Percentiles rank a stretch among this genome's conserved stretches.
Evolutionary conservation across 2,329 filamentous ascomycete genomes (phyloP).

Genomic region (Trichoderma atrobrunneum): DNA sequence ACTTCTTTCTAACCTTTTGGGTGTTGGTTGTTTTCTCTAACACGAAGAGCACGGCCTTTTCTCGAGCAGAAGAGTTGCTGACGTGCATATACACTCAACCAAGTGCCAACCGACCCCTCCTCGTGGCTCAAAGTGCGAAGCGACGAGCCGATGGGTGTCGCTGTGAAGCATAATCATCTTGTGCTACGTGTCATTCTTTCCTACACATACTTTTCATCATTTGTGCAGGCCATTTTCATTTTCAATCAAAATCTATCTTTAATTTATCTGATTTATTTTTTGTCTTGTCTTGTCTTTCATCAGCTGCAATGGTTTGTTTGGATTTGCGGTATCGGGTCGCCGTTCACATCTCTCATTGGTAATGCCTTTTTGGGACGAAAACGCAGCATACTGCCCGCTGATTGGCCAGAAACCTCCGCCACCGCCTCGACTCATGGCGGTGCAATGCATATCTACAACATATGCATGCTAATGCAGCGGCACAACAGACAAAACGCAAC

Average conservation of each 20-base stretch:
- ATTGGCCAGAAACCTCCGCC: constrained; percentile 6
- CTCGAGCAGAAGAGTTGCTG: background rate
- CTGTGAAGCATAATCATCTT: background rate
- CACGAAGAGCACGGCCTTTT: background rate
- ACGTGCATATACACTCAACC: background rate
- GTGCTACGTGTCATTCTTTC: background rate
- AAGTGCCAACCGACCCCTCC: background rate
- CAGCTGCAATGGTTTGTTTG: background rate
- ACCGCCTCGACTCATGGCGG: background rate
- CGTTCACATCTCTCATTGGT: background rate
- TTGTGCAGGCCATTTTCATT: background rate
- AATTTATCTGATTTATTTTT: background rate
- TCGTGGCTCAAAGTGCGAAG: background rate
- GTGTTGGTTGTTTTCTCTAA: background rate
- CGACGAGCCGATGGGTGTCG: background rate
- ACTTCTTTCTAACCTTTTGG: background rate
- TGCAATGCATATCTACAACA: constrained; percentile 5
- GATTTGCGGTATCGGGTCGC: background rate
- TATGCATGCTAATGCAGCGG: background rate
- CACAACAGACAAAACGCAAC: background rate
- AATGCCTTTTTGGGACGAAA: constrained; percentile 16
- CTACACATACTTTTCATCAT: background rate
- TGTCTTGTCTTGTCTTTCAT: background rate
- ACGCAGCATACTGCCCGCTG: background rate
- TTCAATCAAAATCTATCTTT: background rate